Conservation (phyloP, 805 yeast genomes). For the Zygosaccharomyces pseudorouxii region DNA sequence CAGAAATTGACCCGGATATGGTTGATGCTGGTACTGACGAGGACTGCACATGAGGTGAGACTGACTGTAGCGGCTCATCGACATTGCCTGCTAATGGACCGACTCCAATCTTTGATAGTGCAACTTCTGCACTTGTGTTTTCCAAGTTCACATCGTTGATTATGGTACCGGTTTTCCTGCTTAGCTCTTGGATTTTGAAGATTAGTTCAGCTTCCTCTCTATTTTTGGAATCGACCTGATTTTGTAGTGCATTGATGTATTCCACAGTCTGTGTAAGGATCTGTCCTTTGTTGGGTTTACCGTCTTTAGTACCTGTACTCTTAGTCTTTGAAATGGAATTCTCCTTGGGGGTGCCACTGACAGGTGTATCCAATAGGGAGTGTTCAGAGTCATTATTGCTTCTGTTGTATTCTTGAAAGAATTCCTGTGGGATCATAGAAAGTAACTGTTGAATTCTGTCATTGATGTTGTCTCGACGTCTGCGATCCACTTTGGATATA, state of each 20-base stretch:
- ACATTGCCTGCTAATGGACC: slow-evolving; percentile 56
- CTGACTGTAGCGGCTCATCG: slow-evolving; percentile 2
- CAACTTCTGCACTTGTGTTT: slow-evolving; percentile 75
- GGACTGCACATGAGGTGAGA: not conserved
- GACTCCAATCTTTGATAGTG: slow-evolving; percentile 73
- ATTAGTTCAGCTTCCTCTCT: slow-evolving; percentile 72
- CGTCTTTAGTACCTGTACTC: slow-evolving; percentile 71
- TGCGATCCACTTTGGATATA: slow-evolving; percentile 37
- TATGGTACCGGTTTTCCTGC: slow-evolving; percentile 41
- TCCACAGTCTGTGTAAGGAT: slow-evolving; percentile 71
- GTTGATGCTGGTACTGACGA: not conserved
- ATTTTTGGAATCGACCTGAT: slow-evolving; percentile 71
- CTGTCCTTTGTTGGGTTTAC: slow-evolving; percentile 82
- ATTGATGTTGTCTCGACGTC: slow-evolving; percentile 53
- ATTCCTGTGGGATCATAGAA: slow-evolving; percentile 41
- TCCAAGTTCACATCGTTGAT: slow-evolving; percentile 42
- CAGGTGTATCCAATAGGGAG: slow-evolving; percentile 12
- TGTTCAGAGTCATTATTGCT: slow-evolving; percentile 11
- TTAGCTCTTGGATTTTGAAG: slow-evolving; percentile 52
- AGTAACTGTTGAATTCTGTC: slow-evolving; percentile 53
- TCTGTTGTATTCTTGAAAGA: slow-evolving; percentile 39
- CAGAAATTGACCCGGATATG: slow-evolving; percentile 1
- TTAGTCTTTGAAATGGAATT: slow-evolving; percentile 27
- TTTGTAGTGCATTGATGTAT: slow-evolving; percentile 62
- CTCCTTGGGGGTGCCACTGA: slow-evolving; percentile 13